Base-by-base conservation (phyloP, 2,329 filamentous ascomycete genomes). In the Dendryphion nanum region DNA sequence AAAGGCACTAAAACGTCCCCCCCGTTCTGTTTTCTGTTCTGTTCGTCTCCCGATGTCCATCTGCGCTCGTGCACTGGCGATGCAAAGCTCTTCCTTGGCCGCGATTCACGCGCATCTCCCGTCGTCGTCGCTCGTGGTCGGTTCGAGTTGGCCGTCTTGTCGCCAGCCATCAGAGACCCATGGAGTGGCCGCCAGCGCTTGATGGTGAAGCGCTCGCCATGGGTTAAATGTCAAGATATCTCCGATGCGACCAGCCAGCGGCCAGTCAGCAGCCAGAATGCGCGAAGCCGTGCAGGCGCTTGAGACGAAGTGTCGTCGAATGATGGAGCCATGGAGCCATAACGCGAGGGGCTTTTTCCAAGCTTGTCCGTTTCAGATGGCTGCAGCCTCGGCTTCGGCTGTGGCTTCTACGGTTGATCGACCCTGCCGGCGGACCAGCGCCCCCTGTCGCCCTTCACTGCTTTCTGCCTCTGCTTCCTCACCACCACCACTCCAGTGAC, bases 61-160 rank as follows among this genome's bases (percentile, higher is more conserved):
- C 30, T 36, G 31, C 39, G 36, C 36, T 38, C 36, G 33, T 30
- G 26, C 26, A 32, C 31, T 19, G 32, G 20, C 21, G 18, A 33
- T 33, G 20, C 36, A 18, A n/a, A n/a, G n/a, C n/a, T n/a, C n/a
- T n/a, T n/a, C n/a, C n/a, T n/a, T n/a, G n/a, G n/a, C n/a, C n/a
- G n/a, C n/a, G n/a, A n/a, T n/a, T n/a, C n/a, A n/a, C n/a, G n/a
- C n/a, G n/a, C n/a, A n/a, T n/a, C n/a, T n/a, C 24, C 31, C 2
- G 35, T 20, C 38, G 13, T 37, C 18, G 12, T 52, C 38, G 42
- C 55, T 54, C 55, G 36, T 52, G 49, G 58, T 50, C 40, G 56
- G 53, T 47, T 51, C 44, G 45, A 51, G 35, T 40, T 45, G 44
- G 41, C 10, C n/a, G 23, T 8, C 23, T n/a, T 8, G 23, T 26